Base-by-base conservation (phyloP, 1,139 yeast species). In the Diutina pseudorugosa region DNA sequence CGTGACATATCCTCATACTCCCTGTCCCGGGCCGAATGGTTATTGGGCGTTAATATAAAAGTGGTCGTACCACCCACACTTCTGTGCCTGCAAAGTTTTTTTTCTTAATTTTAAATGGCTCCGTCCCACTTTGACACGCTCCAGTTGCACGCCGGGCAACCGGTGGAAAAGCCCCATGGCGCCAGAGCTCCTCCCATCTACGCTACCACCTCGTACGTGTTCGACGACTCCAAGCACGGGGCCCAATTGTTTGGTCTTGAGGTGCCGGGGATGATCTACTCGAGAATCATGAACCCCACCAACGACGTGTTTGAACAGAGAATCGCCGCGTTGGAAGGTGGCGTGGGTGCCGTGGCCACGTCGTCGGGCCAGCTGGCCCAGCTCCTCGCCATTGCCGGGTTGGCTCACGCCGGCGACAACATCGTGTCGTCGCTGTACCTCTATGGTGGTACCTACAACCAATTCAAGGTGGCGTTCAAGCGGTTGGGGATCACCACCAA, bases 351-450 rank as follows among this genome's bases (percentile, higher is more conserved):
- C 3, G 71, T 91, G 56, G 94, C 96, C n/a, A 84, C 85, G 41
- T 69, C 95, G 33, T 90, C 97, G 12, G 98, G 98, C 56, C 97
- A 90, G 71, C 93, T 97, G 53, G 97, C 98, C 43, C 97, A 90
- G 68, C 79, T 89, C 60, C 66, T 87, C 56, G 95, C 97, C 41
- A 75, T 90, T 64, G 76, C 88, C 47, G 90, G 90, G 55, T 77
- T 90, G 61, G 95, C 96, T 45, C 90, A 85, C 61, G 68, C 80
- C 52, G 98, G 98, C 60, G 96, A 89, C 67, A 93, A 93, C 71
- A 79, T 93, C 60, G 79, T 93, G 54, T 81, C 96, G 44, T 83
- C 96, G 41, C 80, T 95, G n/a, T 88, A 68, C 73, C 76, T 93
- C 59, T 93, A 93, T 66, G 98, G 98, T 58, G 98, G 98, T 63